These are phyloP conservation scores for Ambrosia trifida DNA, from an alignment of 129 eudicot species.

Conservation along the genomic window DNA sequence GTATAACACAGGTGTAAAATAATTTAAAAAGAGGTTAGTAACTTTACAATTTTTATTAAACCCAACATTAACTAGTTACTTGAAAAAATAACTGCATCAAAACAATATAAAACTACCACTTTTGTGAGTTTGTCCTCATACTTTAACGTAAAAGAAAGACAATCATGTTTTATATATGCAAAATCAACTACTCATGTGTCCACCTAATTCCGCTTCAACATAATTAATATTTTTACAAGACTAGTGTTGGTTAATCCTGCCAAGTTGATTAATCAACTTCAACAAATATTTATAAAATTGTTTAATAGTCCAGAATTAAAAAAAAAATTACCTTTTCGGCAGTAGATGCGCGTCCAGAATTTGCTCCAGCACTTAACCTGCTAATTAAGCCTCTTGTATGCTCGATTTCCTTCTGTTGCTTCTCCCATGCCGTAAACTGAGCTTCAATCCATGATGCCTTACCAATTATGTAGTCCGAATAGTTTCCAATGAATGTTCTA, in stretches of 20 bases:
- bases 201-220: too few species aligned
- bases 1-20: constrained; percentile 14
- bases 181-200: not conserved
- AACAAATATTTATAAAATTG: not conserved
- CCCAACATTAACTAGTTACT: too few species aligned
- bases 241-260: too few species aligned
- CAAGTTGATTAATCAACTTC: too few species aligned
- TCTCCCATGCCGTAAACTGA: constrained; percentile 97
- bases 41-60: too few species aligned
- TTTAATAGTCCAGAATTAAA: not conserved
- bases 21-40: too few species aligned
- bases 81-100: not conserved
- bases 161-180: not conserved
- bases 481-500: constrained; percentile 80
- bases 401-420: constrained; percentile 93
- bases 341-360: constrained; percentile 92
- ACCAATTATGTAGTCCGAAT: constrained; percentile 69
- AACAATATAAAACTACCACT: not conserved
- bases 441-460: constrained; percentile 88
- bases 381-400: constrained; percentile 78
- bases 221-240: too few species aligned
- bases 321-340: constrained; percentile 75
- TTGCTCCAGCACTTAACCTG: constrained; percentile 84
- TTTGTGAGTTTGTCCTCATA: not conserved
- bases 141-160: not conserved